phyloP scores from a whole-genome alignment of 306 rosid species.

The Hylodesmum podocarpum region DNA sequence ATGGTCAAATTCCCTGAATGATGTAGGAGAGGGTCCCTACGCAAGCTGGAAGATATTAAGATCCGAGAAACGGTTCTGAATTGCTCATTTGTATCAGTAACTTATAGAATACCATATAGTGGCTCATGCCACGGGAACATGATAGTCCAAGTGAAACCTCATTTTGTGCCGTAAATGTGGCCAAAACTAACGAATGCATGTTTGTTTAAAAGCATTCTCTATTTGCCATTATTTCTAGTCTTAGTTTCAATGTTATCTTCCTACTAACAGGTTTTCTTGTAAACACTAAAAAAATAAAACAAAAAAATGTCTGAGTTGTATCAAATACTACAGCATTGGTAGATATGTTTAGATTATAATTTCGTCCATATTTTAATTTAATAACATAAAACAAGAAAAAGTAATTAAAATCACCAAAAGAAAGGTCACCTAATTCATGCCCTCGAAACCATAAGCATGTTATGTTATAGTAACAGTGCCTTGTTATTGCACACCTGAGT shows the following conservation, averaged over 20 bases:
- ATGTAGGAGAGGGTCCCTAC: slow-evolving; percentile 87
- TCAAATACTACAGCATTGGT: neutral
- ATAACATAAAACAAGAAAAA: too few relatives aligned
- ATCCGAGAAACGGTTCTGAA: slow-evolving; percentile 64
- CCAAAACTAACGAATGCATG: slow-evolving; percentile 29
- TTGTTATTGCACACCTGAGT: neutral
- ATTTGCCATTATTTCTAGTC: neutral
- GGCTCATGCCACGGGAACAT: neutral
- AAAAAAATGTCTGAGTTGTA: neutral
- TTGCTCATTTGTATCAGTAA: slow-evolving; percentile 15
- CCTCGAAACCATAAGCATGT: neutral
- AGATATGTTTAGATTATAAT: neutral
- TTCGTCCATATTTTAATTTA: neutral
- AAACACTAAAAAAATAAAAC: neutral
- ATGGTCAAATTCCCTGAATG: slow-evolving; percentile 53
- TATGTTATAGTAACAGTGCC: neutral
- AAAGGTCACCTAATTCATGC: too few relatives aligned
- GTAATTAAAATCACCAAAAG: too few relatives aligned
- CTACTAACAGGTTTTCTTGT: neutral
- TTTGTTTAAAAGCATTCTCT: neutral
- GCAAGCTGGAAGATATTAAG: slow-evolving; percentile 79
- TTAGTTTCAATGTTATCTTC: slow-evolving; percentile 16
- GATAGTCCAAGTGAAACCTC: slow-evolving; percentile 20
- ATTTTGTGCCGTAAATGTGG: slow-evolving; percentile 18
- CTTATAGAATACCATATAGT: neutral